phyloP scores from a whole-genome alignment of 106 monocot species.

The Hemerocallis citrina region DNA sequence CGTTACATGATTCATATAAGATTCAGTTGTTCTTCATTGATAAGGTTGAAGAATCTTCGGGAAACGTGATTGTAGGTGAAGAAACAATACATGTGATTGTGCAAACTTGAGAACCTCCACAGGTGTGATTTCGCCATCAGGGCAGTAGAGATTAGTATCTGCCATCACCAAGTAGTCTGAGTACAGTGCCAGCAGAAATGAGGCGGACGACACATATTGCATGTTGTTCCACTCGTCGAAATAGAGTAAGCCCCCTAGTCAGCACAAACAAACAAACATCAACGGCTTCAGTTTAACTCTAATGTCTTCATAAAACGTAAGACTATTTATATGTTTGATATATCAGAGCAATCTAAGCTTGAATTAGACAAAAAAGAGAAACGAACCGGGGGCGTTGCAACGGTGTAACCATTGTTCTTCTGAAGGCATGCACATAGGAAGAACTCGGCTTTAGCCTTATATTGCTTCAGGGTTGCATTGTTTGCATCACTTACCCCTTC shows the following conservation, averaged over 20 bases:
- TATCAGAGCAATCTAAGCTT: too few relatives aligned
- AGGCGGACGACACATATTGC: slow-evolving; percentile 60
- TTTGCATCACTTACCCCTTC: slow-evolving; percentile 21
- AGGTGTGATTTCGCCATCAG: slow-evolving; percentile 47
- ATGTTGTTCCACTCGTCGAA: slow-evolving; percentile 79
- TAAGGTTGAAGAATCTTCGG: too few relatives aligned
- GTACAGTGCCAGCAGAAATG: slow-evolving; percentile 60
- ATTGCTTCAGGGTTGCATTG: slow-evolving; percentile 47
- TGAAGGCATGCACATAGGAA: slow-evolving; percentile 81
- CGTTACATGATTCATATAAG: not conserved
- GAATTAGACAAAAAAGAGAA: too few relatives aligned
- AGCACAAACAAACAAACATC: not conserved
- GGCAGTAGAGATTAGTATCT: slow-evolving; percentile 48
- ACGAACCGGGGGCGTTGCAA: slow-evolving; percentile 63
- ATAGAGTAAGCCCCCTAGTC: slow-evolving; percentile 54
- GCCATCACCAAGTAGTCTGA: slow-evolving; percentile 37
- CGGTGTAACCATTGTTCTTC: slow-evolving; percentile 74
- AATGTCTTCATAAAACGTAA: too few relatives aligned
- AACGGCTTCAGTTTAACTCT: too few relatives aligned
- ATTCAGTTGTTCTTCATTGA: not conserved
- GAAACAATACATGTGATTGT: slow-evolving; percentile 44
- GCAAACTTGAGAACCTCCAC: slow-evolving; percentile 52
- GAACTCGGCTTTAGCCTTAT: slow-evolving; percentile 84
- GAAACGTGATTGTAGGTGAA: too few relatives aligned
- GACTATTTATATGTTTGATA: too few relatives aligned